Evolutionary conservation across 805 yeast genomes (phyloP).

Genomic region (Candida ponderosae): DNA sequence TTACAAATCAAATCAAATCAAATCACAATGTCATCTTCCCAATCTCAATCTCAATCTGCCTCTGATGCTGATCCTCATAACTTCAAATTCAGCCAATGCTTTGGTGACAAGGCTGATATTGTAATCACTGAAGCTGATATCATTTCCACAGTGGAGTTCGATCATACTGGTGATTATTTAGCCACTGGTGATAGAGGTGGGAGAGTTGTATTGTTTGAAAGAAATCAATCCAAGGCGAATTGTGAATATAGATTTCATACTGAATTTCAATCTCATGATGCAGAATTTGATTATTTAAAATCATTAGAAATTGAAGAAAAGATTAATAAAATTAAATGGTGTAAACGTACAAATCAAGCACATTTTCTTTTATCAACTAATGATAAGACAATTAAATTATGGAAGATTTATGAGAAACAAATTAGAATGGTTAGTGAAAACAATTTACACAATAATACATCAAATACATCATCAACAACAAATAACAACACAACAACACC

Average conservation of each 20-base stretch:
- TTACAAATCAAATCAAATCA: too few relatives aligned
- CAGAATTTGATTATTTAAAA: conserved; percentile 94
- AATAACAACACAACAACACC: conserved; percentile 2
- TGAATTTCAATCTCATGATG: conserved; percentile 97
- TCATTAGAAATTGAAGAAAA: conserved; percentile 96
- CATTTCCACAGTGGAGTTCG: conserved; percentile 94
- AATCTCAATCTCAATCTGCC: conserved; percentile 12
- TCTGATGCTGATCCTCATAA: conserved; percentile 24
- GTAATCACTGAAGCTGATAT: conserved; percentile 97
- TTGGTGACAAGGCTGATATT: conserved; percentile 97
- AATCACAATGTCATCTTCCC: not conserved
- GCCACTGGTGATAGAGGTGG: conserved; percentile 99
- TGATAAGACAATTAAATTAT: conserved; percentile 95
- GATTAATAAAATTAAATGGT: conserved; percentile 96
- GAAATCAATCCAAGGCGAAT: conserved; percentile 65
- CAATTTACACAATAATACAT: conserved; percentile 39
- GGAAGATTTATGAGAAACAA: conserved; percentile 92
- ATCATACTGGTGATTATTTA: conserved; percentile 85
- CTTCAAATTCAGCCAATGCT: conserved; percentile 86
- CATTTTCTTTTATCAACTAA: conserved; percentile 86
- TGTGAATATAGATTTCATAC: conserved; percentile 95
- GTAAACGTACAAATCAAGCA: conserved; percentile 81
- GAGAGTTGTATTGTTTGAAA: conserved; percentile 89
- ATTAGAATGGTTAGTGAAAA: conserved; percentile 89
- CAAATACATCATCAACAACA: too few relatives aligned